Base-by-base conservation (phyloP, 805 yeast species). In the Starmerella stigmatis region DNA sequence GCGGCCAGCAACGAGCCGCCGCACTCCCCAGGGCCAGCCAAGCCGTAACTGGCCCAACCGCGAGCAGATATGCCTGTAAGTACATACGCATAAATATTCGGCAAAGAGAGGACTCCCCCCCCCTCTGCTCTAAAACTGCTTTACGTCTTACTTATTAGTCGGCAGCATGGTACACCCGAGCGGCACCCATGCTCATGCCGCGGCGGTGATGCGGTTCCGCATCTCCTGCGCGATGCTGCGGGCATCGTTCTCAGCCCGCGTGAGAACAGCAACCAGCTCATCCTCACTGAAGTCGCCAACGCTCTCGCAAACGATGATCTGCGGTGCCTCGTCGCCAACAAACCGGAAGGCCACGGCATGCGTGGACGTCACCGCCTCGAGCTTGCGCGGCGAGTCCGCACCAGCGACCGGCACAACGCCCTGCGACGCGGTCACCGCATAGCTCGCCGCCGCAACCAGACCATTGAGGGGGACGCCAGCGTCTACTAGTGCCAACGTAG, bases 401-500 rank as follows among this genome's bases (percentile, higher is more conserved):
- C 63, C 61, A 9, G 64, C 61, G 2, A 68, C 54, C 1, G 92
- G 89, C 9, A 55, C 23, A 6, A 57, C 48, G 20, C 63, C 61
- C 1, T 55, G 54, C 26, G 60, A 56, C 20, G 49, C 50, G 3
- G 56, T 41, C 11, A 41, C 19, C 3, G 72, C 69, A n/a, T 77
- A 60, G 4, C 77, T 65, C 0, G 73, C 64, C 15, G 86, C 75
- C 0, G 75, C 71, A 55, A 79, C 78, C 0, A 86, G 73, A n/a
- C 72, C 64, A 39, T 69, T 66, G 44, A 89, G 62, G 0, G 86
- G 80, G 16, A 88, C 70, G 37, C 84, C 86, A 6, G 94, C 81
- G 61, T 86, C 89, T 1, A 86, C 61, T 35, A 89, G 69, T 0
- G 96, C 94, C 51, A 83, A 63, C 51, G 70, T 78, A 1, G 79